Evolutionary conservation across 169 alveolate genomes (phyloP).

Genomic region (Plasmodium cynomolgi): DNA sequence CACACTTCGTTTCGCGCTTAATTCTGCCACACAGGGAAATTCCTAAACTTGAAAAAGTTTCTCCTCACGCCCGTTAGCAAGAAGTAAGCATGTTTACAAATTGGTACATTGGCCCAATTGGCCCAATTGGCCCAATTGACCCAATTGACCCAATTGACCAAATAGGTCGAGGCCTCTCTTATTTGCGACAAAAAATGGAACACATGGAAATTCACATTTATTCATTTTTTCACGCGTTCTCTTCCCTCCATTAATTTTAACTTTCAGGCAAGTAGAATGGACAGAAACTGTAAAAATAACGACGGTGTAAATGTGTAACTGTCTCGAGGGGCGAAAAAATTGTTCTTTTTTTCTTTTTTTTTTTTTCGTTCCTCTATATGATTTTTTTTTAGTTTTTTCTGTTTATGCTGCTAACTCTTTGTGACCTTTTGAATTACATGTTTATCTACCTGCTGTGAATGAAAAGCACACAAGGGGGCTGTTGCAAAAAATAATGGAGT

Average conservation of each 20-base stretch:
- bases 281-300: conserved; percentile 61
- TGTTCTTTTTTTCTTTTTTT: background rate
- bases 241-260: background rate
- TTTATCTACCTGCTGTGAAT: background rate
- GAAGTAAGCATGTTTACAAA: conserved; percentile 10
- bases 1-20: background rate
- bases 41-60: conserved; percentile 35
- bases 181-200: background rate
- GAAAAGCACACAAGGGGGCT: background rate
- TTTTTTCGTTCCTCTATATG: conserved; percentile 9
- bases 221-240: background rate
- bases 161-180: background rate
- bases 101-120: background rate
- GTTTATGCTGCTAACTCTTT: background rate
- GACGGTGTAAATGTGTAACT: conserved; percentile 4
- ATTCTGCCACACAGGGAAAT: conserved; percentile 26
- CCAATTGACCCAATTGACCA: background rate
- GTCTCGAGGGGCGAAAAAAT: background rate
- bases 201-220: background rate
- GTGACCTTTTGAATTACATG: background rate
- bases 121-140: background rate
- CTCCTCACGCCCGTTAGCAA: conserved; percentile 45
- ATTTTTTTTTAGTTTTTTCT: background rate
- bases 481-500: background rate
- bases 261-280: conserved; percentile 59